A percentile compares a stretch with the other conserved stretches of the same genome.
Evolutionary conservation across 495 filamentous ascomycete genomes (phyloP).

Genomic region (Neurospora discreta): DNA sequence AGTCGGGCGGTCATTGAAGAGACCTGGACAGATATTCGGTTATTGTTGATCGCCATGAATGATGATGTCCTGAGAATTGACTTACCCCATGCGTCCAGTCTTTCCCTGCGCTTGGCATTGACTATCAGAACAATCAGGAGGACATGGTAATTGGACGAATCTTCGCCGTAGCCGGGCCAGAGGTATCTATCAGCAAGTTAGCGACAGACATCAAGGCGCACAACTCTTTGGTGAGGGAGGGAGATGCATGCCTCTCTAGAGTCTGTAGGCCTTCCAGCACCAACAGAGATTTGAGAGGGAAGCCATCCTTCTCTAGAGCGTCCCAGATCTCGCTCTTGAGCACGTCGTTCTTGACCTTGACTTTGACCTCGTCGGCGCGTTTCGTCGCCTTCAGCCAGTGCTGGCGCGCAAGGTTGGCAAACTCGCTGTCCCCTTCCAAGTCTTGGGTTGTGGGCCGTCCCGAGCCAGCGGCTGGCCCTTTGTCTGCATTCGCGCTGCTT

Average conservation of each 20-base stretch:
- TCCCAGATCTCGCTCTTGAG: conserved; percentile 90
- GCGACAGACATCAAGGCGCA: background rate
- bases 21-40: conserved; percentile 30
- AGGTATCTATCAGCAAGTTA: conserved; percentile 52
- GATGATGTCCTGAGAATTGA: conserved; percentile 16
- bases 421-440: conserved; percentile 65
- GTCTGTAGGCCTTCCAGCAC: conserved; percentile 84
- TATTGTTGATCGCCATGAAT: conserved; percentile 39
- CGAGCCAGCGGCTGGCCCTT: conserved; percentile 21
- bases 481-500: conserved; percentile 27
- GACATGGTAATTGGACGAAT: conserved; percentile 83
- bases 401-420: conserved; percentile 69
- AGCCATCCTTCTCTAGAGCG: conserved; percentile 66
- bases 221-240: background rate
- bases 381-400: conserved; percentile 61
- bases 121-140: conserved; percentile 74
- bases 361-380: conserved; percentile 38
- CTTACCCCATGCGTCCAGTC: conserved; percentile 67
- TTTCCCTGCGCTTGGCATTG: conserved; percentile 80
- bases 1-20: conserved; percentile 63
- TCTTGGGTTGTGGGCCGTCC: conserved; percentile 31
- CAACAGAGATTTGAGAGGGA: conserved; percentile 65
- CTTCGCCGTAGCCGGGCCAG: conserved; percentile 86
- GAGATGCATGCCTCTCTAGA: conserved; percentile 58
- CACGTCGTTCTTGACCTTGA: conserved; percentile 74